Evolutionary conservation across 768 basidiomycete genomes (phyloP), one percentile per base, ranked within the genome.

Genomic region (Clavulina sp.): DNA sequence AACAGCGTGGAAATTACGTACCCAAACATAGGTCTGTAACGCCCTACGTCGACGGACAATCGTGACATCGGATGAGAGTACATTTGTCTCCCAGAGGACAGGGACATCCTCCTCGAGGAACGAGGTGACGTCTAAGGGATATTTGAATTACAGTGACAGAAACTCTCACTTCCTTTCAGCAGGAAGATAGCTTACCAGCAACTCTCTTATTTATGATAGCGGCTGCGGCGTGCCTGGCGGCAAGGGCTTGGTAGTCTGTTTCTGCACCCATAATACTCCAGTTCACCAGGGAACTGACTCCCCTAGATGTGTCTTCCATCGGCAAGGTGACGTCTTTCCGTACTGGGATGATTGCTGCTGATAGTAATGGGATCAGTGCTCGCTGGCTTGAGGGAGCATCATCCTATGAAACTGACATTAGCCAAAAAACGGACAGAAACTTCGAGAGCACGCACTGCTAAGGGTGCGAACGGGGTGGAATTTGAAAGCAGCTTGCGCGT

Each of bases 121-220:
- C 0, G 59, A 52, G 0, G 64, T 59, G 4, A 77, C 58, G 44
- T 73, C 81, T 82, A n/a, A n/a, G 19, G 31, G 49, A 57, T 29
- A 38, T n/a, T n/a, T 50, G 13, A 51, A 31, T 36, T 55, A 26
- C 28, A 7, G 6, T 52, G 4, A 18, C 51, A 49, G 30, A 33
- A 2, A 48, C 40, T 6, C 23, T n/a, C n/a, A n/a, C n/a, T n/a
- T n/a, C n/a, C n/a, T n/a, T n/a, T n/a, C n/a, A n/a, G n/a, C n/a
- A n/a, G n/a, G n/a, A n/a, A 2, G 19, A 26, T 41, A 57, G 49
- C 72, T 56, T 46, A 88, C 91, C 78, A 36, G 78, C 71, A 6
- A 70, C 68, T 33, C 78, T 75, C 63, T 89, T 87, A 63, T 96
- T 95, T 26, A 89, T 64, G n/a, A 84, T 65, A 0, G 80, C 73